Evolutionary conservation across 78 protist genomes (phyloP).

Genomic region (Cavenderia fasciculata): DNA sequence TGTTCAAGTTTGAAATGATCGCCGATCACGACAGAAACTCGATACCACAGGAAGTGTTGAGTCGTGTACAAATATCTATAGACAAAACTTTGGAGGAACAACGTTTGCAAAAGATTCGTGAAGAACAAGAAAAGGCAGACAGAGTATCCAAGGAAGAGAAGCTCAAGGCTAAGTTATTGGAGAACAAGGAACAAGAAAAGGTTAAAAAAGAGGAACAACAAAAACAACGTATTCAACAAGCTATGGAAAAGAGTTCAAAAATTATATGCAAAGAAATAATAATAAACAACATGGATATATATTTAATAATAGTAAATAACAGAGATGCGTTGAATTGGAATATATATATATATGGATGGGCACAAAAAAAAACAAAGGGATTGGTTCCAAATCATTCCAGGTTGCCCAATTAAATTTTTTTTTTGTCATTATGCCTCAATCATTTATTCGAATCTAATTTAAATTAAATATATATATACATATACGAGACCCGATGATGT

Average conservation of each 20-base stretch:
- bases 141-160: background rate
- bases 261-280: background rate
- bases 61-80: background rate
- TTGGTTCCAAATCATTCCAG: no score
- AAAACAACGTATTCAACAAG: background rate
- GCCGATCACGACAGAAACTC: background rate
- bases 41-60: background rate
- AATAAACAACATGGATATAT: no score
- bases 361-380: no score
- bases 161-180: background rate
- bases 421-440: no score
- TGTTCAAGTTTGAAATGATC: background rate
- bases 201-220: background rate
- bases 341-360: no score
- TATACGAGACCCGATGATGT: no score
- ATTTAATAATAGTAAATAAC: background rate
- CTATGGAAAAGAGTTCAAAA: background rate
- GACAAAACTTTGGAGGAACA: background rate
- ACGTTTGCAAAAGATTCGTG: background rate
- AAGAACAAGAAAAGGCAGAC: background rate
- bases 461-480: no score
- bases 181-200: background rate
- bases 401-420: no score
- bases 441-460: no score
- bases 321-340: no score